phyloP scores from a whole-genome alignment of 805 yeast species.

The Lipomyces kockii region DNA sequence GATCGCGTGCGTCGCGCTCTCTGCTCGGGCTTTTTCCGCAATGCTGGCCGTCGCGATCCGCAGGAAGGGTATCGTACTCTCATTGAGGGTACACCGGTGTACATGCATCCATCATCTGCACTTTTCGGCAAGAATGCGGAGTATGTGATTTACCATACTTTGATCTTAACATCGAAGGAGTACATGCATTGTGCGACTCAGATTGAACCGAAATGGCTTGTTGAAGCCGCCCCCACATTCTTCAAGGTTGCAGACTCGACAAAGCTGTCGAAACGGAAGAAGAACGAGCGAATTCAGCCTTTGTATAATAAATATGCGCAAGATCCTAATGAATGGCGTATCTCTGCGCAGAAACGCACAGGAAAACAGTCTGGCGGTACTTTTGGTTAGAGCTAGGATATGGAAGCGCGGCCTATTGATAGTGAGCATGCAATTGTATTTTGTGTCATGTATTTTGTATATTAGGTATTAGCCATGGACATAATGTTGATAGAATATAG shows the following conservation, averaged over 20 bases:
- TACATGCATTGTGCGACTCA: constrained; percentile 81
- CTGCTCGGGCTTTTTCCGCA: constrained; percentile 71
- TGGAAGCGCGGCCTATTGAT: neutral
- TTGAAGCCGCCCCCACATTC: constrained; percentile 75
- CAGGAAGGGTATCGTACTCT: constrained; percentile 56
- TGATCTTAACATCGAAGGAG: constrained; percentile 83
- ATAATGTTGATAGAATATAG: neutral
- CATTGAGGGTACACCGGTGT: constrained; percentile 53
- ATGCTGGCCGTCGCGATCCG: constrained; percentile 66
- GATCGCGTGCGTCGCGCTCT: constrained; percentile 57
- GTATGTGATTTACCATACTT: constrained; percentile 76
- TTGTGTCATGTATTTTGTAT: constrained; percentile 3
- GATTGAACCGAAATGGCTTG: constrained; percentile 71
- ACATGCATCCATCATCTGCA: constrained; percentile 84
- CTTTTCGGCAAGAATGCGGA: constrained; percentile 77
- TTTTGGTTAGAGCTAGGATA: constrained; percentile 34
- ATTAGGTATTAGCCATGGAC: neutral
- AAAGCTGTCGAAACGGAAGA: constrained; percentile 56
- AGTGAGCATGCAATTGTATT: neutral
- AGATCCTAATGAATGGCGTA: constrained; percentile 75
- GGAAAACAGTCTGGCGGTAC: constrained; percentile 35
- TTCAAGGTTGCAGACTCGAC: constrained; percentile 65
- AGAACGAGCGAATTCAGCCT: constrained; percentile 72
- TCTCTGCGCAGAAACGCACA: constrained; percentile 52
- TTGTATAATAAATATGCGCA: constrained; percentile 63